Percentiles rank a stretch among this genome's conserved stretches.
phyloP scores from a whole-genome alignment of 768 basidiomycete species.

The Cytidiella melzeri region DNA sequence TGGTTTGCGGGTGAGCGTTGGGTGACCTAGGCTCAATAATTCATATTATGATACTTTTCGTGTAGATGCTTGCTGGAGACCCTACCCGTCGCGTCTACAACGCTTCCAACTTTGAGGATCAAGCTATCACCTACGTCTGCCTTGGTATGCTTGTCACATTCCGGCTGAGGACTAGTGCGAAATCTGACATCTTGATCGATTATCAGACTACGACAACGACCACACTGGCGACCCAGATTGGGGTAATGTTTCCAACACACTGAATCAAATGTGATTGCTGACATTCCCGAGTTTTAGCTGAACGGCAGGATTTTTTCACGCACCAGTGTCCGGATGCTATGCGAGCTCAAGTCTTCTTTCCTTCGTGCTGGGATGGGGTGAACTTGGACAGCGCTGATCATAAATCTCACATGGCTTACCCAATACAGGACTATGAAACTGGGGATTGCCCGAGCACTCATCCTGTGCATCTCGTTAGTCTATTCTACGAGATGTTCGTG shows the following conservation, averaged over 20 bases:
- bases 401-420: slow-evolving; percentile 33
- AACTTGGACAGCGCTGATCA: slow-evolving; percentile 33
- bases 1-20: slow-evolving; percentile 13
- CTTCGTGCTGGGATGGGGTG: slow-evolving; percentile 33
- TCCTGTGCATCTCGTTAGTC: slow-evolving; percentile 18
- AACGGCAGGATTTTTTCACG: slow-evolving; percentile 12
- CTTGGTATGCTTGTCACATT: not conserved
- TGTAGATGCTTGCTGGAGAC: slow-evolving; percentile 24
- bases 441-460: slow-evolving; percentile 18
- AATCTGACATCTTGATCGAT: no score
- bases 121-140: slow-evolving; percentile 30
- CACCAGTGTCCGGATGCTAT: slow-evolving; percentile 22
- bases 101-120: slow-evolving; percentile 19
- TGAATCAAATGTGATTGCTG: no score
- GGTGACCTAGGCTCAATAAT: no score
- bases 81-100: slow-evolving; percentile 26
- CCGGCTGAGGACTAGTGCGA: no score
- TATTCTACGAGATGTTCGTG: slow-evolving; percentile 21
- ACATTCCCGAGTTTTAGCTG: not conserved
- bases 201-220: slow-evolving; percentile 13
- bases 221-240: slow-evolving; percentile 14
- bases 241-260: not conserved
- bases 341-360: slow-evolving; percentile 27
- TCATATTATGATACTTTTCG: no score
- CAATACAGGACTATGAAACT: slow-evolving; percentile 16